Evolutionary conservation across 176 grass and related monocot species (phyloP), one percentile per base, ranked within the genome.

Genomic region (Tillandsia leiboldiana): DNA sequence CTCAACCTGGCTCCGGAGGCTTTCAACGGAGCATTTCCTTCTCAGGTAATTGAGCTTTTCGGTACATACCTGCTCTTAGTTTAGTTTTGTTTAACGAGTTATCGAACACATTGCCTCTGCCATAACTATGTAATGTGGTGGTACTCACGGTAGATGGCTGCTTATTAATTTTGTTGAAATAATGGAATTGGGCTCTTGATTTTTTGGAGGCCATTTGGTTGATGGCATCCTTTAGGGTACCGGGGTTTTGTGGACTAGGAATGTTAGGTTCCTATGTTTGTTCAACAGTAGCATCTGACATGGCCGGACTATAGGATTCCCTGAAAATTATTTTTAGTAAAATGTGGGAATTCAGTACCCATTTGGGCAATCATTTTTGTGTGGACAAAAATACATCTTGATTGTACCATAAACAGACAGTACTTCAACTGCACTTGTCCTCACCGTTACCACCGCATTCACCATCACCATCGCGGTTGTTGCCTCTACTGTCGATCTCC

Each of bases 21-120:
- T 9, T 92, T 92, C 64, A 7, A 56, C 65, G 85, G 89, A 2
- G 84, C 75, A 26, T 92, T 88, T 17, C 85, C 85, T 26, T 78
- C 80, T 28, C 89, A 92, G 85, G 89, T 92, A 88, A 78, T 81
- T 73, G 18, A 8, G 20, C 10, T 62, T 73, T 28, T 18, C 2
- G 56, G 15, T 61, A 10, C 15, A 61, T 61, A 23, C 22, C n/a
- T 18, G 17, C 56, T 61, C n/a, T 23, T 20, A 61, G 56, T 67
- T 11, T 27, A 67, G 13, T 12, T 67, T 49, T 27, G 8, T 8
- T 67, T 48, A 9, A n/a, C 28, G 14, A 67, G 2, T 67, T 42
- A 42, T n/a, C 65, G 48, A 67, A 48, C 3, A 67, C 18, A 18
- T 61, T 18, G 56, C 56, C 56, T 18, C 13, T 61, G n/a, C 22